Evolutionary conservation across 805 yeast species (phyloP).

Genomic region (Monosporozyma yasuniensis): DNA sequence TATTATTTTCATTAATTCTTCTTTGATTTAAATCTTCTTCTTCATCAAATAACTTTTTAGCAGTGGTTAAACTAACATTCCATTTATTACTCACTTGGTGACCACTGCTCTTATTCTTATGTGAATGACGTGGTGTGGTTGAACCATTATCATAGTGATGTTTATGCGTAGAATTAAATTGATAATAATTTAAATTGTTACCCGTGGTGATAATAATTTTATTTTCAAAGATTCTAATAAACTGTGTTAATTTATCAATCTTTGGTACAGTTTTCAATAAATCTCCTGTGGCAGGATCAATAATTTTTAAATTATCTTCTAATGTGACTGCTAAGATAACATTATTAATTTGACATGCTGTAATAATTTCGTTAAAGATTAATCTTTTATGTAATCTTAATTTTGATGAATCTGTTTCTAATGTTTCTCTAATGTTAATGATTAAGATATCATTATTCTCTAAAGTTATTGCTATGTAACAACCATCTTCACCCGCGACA

Average conservation of each 20-base stretch:
- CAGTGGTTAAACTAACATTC: conserved; percentile 22
- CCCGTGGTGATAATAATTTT: conserved; percentile 25
- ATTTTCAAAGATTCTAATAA: conserved; percentile 26
- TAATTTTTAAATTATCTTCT: conserved; percentile 21
- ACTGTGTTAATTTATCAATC: conserved; percentile 25
- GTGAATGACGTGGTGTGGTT: conserved; percentile 9
- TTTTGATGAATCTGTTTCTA: conserved; percentile 10
- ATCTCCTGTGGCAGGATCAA: conserved; percentile 26
- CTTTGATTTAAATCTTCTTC: conserved; percentile 14
- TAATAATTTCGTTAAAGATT: conserved; percentile 21
- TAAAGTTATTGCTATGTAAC: conserved; percentile 23
- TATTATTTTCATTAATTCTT: conserved; percentile 13
- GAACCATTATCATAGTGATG: neutral
- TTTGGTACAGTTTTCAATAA: conserved; percentile 25
- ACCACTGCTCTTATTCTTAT: conserved; percentile 5
- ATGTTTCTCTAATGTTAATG: conserved; percentile 21
- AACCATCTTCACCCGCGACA: conserved; percentile 30
- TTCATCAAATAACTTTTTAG: conserved; percentile 23
- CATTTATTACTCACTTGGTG: conserved; percentile 19
- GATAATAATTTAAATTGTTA: conserved; percentile 24
- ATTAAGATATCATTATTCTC: conserved; percentile 16
- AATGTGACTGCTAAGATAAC: conserved; percentile 25
- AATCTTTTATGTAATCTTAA: conserved; percentile 12
- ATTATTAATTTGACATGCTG: conserved; percentile 24
- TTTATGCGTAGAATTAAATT: conserved; percentile 6